Evolutionary conservation across 73 alveolate species (phyloP), one percentile per base, ranked within the genome.

Genomic region (Stentor coeruleus): DNA sequence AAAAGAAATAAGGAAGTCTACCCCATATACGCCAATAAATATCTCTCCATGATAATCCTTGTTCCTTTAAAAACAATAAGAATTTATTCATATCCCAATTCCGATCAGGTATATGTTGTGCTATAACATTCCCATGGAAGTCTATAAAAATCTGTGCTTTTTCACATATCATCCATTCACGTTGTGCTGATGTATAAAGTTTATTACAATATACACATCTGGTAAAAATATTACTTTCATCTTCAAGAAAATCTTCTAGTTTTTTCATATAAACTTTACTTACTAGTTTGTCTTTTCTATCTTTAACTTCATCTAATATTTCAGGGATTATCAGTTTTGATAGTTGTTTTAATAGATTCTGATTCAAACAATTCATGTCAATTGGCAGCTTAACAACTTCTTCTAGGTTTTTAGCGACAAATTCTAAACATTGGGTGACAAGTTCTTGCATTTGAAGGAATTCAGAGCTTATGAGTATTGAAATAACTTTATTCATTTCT

Each of bases 41-140:
- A 31, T 81, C 82, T 58, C 83, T 20, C 74, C 82, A 81, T 28
- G 66, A 28, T 4, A 66, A n/a, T 20, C 85, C 41, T 11, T 81
- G 58, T 73, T 81, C 82, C 73, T 58, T 59, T 28, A 81, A 81
- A 37, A 66, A 81, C 11, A n/a, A 28, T 31, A 81, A 33, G 38
- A 81, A 81, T 40, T 49, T 77, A 14, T 87, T 84, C 39, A 87
- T 59, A 55, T 83, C 90, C 81, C 86, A 90, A 77, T 58, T 39
- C 81, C 87, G 82, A 59, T 90, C 96, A 2, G 91, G 91, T 75
- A 90, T 89, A 72, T 90, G 96, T 84, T 87, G 55, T 2, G 96
- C 96, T 3, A 90, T 83, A 3, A 90, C 93, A 15, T 84, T 77
- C 28, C 96, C 96, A 42, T 88, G 91, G 87, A 87, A 90, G 58